Percentiles rank a stretch among this genome's conserved stretches.
These are phyloP conservation scores for Solanum verrucosum DNA, from an alignment of 257 asterid species.

Conservation along the genomic window DNA sequence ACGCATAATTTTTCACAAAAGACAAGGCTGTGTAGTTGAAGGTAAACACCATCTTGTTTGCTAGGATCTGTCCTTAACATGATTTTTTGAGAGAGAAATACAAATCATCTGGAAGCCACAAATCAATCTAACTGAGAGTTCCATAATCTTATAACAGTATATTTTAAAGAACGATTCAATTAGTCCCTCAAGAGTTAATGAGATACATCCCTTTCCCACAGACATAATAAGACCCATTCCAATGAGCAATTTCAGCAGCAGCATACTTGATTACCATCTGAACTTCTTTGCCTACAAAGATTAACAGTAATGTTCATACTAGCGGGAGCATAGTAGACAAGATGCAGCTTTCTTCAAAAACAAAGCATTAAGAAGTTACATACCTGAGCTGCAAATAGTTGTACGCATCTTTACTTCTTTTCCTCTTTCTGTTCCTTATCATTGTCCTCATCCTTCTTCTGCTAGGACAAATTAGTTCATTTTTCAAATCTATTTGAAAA, in stretches of 20 bases:
- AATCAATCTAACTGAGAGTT: background rate
- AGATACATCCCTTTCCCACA: background rate
- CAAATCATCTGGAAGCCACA: background rate
- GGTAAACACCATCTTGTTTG: background rate
- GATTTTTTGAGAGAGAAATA: background rate
- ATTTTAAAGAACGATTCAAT: background rate
- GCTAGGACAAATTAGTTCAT: conserved; percentile 10
- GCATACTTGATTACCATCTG: background rate
- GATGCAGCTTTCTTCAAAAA: background rate
- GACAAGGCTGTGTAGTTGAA: background rate
- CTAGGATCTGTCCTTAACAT: background rate
- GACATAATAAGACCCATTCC: background rate
- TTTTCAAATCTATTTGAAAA: background rate
- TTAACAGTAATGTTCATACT: background rate
- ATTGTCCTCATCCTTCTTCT: conserved; percentile 59
- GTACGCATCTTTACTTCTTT: conserved; percentile 36
- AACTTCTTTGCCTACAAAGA: background rate
- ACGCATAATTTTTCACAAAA: background rate
- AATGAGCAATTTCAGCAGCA: background rate
- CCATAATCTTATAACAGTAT: background rate
- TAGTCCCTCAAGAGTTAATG: background rate
- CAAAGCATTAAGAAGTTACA: no score
- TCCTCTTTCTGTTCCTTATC: conserved; percentile 48
- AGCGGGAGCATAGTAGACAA: background rate
- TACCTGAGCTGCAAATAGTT: background rate